These are phyloP conservation scores for Trametes villosa DNA, from an alignment of 768 basidiomycete species.

Conservation along the genomic window DNA sequence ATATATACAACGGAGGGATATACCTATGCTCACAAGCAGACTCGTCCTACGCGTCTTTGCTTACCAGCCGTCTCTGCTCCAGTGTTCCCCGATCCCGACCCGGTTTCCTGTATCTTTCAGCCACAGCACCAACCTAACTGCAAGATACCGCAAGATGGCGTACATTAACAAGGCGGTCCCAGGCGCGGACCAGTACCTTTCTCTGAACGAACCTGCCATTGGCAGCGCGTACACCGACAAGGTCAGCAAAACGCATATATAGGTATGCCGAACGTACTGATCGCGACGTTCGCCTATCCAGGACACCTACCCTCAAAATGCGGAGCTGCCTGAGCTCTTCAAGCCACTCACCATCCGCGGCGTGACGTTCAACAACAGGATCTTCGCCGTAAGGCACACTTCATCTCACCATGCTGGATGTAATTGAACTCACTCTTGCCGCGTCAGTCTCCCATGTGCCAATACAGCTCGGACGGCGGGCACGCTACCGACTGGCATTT, in stretches of 20 bases:
- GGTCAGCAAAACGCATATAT: constrained; percentile 26
- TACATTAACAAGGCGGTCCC: constrained; percentile 54
- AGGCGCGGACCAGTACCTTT: constrained; percentile 57
- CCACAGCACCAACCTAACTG: not conserved
- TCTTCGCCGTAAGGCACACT: constrained; percentile 54
- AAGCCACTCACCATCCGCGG: constrained; percentile 63
- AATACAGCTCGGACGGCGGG: constrained; percentile 76
- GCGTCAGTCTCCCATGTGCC: constrained; percentile 85
- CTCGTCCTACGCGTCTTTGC: too few species aligned
- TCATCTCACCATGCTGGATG: too few species aligned
- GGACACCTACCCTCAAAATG: constrained; percentile 51
- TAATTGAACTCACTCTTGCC: not conserved
- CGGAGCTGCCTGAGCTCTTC: constrained; percentile 61
- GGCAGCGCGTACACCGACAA: constrained; percentile 46
- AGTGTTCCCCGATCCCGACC: too few species aligned
- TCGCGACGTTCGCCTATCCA: constrained; percentile 6
- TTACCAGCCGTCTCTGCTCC: too few species aligned
- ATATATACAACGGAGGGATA: too few species aligned
- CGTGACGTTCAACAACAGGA: constrained; percentile 73
- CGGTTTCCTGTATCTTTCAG: too few species aligned
- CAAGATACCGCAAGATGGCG: constrained; percentile 10
- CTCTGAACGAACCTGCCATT: constrained; percentile 61
- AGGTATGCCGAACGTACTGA: not conserved
- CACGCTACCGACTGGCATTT: constrained; percentile 85
- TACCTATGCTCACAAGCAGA: too few species aligned